These are phyloP conservation scores for Trichoderma erinaceum DNA, from an alignment of 495 filamentous ascomycete species.

Conservation along the genomic window DNA sequence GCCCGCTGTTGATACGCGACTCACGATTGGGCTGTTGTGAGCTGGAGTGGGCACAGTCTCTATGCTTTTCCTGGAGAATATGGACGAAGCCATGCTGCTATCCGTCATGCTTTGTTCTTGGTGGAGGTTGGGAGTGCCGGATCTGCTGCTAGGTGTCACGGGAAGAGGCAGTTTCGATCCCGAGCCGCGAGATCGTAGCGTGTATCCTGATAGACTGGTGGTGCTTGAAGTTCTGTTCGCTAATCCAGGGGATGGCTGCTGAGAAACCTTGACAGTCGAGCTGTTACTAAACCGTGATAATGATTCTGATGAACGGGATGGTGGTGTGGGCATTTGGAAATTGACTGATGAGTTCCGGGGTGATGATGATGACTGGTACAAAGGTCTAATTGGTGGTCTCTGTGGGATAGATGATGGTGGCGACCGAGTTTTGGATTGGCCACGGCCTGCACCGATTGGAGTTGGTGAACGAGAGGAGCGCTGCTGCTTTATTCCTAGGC, in stretches of 20 bases:
- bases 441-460: background rate
- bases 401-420: background rate
- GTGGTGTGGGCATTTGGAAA: background rate
- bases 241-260: background rate
- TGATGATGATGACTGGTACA: background rate
- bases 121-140: conserved; percentile 12
- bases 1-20: background rate
- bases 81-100: conserved; percentile 15
- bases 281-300: background rate
- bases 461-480: background rate
- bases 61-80: conserved; percentile 9
- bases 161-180: conserved; percentile 15
- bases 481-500: background rate
- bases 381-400: background rate
- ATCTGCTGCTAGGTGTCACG: conserved; percentile 11
- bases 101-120: conserved; percentile 13
- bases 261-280: background rate
- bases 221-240: background rate
- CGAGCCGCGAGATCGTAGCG: conserved; percentile 1
- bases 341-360: background rate
- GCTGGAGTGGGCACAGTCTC: conserved; percentile 11
- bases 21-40: background rate
- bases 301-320: background rate
- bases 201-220: conserved; percentile 14
- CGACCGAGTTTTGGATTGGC: background rate